A percentile compares a stretch with the other conserved stretches of the same genome.
Conservation (phyloP, 371 early-diverging fungal genomes). For the Dichotomocladium elegans region DNA sequence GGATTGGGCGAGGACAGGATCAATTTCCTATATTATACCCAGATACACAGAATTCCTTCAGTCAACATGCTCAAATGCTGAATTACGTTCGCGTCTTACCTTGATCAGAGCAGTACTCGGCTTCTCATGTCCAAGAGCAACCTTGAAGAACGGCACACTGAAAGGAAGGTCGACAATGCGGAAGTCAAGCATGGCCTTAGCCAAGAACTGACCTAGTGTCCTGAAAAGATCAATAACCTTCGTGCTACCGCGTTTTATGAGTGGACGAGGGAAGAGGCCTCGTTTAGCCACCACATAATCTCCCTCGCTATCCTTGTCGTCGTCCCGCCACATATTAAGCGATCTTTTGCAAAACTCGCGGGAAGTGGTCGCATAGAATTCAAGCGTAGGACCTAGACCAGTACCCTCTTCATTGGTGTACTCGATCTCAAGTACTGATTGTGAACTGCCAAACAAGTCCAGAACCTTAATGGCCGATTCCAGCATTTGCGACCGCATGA, state of each 20-base stretch:
- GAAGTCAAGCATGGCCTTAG: slow-evolving; percentile 85
- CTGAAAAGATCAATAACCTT: slow-evolving; percentile 57
- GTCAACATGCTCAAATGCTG: too few relatives aligned
- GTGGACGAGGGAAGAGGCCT: slow-evolving; percentile 78
- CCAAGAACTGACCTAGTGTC: slow-evolving; percentile 81
- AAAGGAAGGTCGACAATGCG: slow-evolving; percentile 87
- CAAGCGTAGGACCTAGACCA: slow-evolving; percentile 91
- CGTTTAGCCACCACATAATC: slow-evolving; percentile 39
- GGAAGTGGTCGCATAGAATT: slow-evolving; percentile 84
- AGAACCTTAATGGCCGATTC: slow-evolving; percentile 81
- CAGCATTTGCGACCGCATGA: slow-evolving; percentile 70
- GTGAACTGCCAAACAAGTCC: slow-evolving; percentile 68
- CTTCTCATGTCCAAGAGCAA: slow-evolving; percentile 45
- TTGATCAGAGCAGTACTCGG: slow-evolving; percentile 15
- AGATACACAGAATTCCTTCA: too few relatives aligned
- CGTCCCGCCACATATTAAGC: slow-evolving; percentile 62
- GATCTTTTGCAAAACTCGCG: slow-evolving; percentile 65
- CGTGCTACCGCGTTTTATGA: slow-evolving; percentile 29
- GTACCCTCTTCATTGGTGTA: slow-evolving; percentile 93
- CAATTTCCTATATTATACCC: slow-evolving; percentile 52
- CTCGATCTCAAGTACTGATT: slow-evolving; percentile 82
- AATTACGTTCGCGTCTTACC: slow-evolving; percentile 16
- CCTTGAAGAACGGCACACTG: slow-evolving; percentile 68
- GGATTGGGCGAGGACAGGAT: slow-evolving; percentile 68
- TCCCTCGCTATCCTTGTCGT: slow-evolving; percentile 16